Evolutionary conservation across 2,329 filamentous ascomycete species (phyloP), one percentile per base, ranked within the genome.

Genomic region (Alternaria novae-zelandiae): DNA sequence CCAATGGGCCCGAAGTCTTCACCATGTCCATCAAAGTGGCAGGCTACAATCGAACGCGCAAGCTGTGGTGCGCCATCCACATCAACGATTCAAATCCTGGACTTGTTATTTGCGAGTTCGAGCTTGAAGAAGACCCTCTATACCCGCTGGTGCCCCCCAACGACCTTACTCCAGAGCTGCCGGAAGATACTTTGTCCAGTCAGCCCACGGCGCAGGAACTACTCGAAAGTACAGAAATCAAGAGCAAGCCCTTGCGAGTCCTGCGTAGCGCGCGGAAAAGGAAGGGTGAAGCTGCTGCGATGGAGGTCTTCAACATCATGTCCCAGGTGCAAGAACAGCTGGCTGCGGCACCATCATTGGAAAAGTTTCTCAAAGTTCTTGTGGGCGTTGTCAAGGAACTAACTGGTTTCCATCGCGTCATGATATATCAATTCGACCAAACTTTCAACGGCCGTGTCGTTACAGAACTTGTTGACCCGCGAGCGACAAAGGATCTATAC

Each of bases 251-350:
- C 5, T 81, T 97, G n/a, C 86, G 93, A 41, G 88, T 96, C 2
- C 77, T 96, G 23, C 85, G 91, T 36, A 93, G 90, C 74, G 91
- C 92, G 0, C 87, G 92, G 10, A 92, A 92, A 73, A 85, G 90
- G 54, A 88, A 89, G 69, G 92, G 91, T 6, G 92, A 96, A 73
- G 91, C 92, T 49, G 91, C 91, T 6, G 91, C 91, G 0, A 96
- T 96, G 89, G 91, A 96, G 71, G 91, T 96, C 2, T 96, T 96
- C 79, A 94, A 93, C 78, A 94, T 97, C 67, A 92, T 97, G 87
- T 93, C 91, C 1, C 94, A 97, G 76, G 91, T 97, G 1, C 93
- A 97, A 76, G 93, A 97, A 71, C 94, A 97, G 77, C 83, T 97
- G 12, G 87, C 91, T 5, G 87, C 88, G 25, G 92, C 93, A 1